Evolutionary conservation across 495 filamentous ascomycete genomes (phyloP).

Genomic region (Alectoria sarmentosa): DNA sequence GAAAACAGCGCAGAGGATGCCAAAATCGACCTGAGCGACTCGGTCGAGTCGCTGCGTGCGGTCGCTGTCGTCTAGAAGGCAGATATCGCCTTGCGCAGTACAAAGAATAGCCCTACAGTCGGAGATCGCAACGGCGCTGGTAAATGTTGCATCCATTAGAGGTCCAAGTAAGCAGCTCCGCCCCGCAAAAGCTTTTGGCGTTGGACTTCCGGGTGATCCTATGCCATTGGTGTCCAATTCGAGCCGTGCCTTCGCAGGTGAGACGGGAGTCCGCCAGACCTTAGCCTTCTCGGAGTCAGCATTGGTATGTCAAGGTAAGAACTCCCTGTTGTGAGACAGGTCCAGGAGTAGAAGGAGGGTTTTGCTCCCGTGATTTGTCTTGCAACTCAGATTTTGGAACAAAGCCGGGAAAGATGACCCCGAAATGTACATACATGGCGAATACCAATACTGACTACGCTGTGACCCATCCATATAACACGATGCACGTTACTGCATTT

Average conservation of each 20-base stretch:
- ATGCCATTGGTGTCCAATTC: slow-evolving; percentile 34
- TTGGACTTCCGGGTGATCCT: slow-evolving; percentile 35
- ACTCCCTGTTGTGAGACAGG: no score
- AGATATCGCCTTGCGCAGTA: slow-evolving; percentile 44
- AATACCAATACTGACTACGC: slow-evolving; percentile 56
- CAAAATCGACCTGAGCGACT: slow-evolving; percentile 54
- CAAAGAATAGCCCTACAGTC: slow-evolving; percentile 46
- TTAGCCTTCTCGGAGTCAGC: no score
- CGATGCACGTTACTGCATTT: slow-evolving; percentile 82
- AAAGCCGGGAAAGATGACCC: no score
- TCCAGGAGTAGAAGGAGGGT: no score
- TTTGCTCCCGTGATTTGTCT: no score
- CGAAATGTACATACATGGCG: no score
- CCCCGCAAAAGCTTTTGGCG: slow-evolving; percentile 51
- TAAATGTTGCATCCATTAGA: slow-evolving; percentile 76
- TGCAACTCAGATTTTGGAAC: no score
- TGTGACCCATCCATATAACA: slow-evolving; percentile 76
- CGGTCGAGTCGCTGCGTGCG: slow-evolving; percentile 61
- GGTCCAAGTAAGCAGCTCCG: slow-evolving; percentile 50
- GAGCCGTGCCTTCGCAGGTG: slow-evolving; percentile 43
- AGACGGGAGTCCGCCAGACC: slow-evolving; percentile 61
- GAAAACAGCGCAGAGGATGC: slow-evolving; percentile 54
- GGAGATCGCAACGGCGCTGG: slow-evolving; percentile 65
- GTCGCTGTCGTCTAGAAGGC: slow-evolving; percentile 64
- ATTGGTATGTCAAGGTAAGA: no score